Percentiles rank a stretch among this genome's conserved stretches.
These are phyloP conservation scores for Lentinula edodes DNA, from an alignment of 768 basidiomycete genomes.

Conservation along the genomic window DNA sequence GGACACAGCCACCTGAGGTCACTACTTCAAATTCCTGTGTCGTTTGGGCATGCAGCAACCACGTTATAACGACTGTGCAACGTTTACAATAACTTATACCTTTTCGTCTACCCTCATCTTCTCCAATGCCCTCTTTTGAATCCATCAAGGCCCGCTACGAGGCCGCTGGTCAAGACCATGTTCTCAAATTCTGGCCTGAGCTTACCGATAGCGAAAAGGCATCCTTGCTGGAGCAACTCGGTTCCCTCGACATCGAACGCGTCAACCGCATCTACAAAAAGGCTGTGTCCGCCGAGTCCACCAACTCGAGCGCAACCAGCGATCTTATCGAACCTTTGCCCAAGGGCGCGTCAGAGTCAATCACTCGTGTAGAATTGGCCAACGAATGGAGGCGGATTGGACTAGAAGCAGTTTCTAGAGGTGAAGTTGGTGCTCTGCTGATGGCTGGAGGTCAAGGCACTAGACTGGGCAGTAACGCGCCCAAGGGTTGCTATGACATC, in stretches of 20 bases:
- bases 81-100: conserved; percentile 3
- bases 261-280: conserved; percentile 85
- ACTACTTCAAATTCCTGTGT: neutral
- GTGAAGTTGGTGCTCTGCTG: conserved; percentile 90
- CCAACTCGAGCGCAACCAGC: conserved; percentile 28
- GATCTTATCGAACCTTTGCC: conserved; percentile 81
- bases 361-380: conserved; percentile 49
- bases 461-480: conserved; percentile 83
- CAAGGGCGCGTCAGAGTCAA: conserved; percentile 63
- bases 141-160: conserved; percentile 60
- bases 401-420: conserved; percentile 71
- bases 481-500: conserved; percentile 98
- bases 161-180: conserved; percentile 80
- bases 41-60: neutral
- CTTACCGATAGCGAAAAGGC: conserved; percentile 62
- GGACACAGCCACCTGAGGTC: conserved; percentile 1
- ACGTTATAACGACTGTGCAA: neutral
- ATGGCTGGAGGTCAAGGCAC: conserved; percentile 99
- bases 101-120: neutral
- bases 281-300: conserved; percentile 62
- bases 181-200: conserved; percentile 81
- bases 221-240: conserved; percentile 65
- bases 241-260: conserved; percentile 78
- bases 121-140: conserved; percentile 47
- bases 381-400: conserved; percentile 75